These are phyloP conservation scores for Metschnikowia reukaufii DNA, from an alignment of 805 yeast genomes.

Conservation along the genomic window DNA sequence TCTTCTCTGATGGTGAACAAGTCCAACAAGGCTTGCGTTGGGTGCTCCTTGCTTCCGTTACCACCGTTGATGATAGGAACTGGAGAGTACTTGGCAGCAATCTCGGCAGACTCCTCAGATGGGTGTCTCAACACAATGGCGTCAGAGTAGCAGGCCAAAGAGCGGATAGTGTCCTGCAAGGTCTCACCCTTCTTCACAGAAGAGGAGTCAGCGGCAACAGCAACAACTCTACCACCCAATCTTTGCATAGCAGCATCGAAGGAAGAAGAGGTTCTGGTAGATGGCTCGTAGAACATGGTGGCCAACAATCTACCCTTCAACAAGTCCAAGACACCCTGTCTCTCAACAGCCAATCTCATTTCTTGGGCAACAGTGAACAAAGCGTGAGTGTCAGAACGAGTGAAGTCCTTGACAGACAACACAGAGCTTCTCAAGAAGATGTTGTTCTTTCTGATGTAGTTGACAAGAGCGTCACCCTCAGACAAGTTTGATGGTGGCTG, in stretches of 20 bases:
- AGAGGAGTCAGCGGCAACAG: slow-evolving; percentile 82
- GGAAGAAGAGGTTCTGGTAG: slow-evolving; percentile 94
- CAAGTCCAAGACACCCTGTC: slow-evolving; percentile 90
- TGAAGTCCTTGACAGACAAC: slow-evolving; percentile 82
- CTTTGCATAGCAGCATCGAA: slow-evolving; percentile 99
- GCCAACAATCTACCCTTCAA: slow-evolving; percentile 88
- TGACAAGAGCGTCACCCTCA: slow-evolving; percentile 76
- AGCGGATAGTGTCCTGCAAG: slow-evolving; percentile 92
- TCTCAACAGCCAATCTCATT: slow-evolving; percentile 93
- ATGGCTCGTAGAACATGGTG: slow-evolving; percentile 97
- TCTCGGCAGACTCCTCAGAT: slow-evolving; percentile 82
- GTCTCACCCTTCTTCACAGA: slow-evolving; percentile 98
- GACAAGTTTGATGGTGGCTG: slow-evolving; percentile 72
- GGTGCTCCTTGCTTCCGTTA: slow-evolving; percentile 97
- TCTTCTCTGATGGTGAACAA: slow-evolving; percentile 98
- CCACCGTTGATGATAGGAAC: slow-evolving; percentile 98
- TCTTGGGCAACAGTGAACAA: slow-evolving; percentile 97
- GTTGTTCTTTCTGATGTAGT: slow-evolving; percentile 76
- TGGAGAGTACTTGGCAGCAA: slow-evolving; percentile 95
- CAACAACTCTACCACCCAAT: slow-evolving; percentile 94
- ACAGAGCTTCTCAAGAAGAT: slow-evolving; percentile 89
- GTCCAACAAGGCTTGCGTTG: slow-evolving; percentile 97
- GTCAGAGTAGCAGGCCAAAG: slow-evolving; percentile 93
- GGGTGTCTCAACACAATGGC: slow-evolving; percentile 98
- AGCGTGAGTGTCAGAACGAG: slow-evolving; percentile 86